Evolutionary conservation across 441 rosid genomes (phyloP).

Genomic region (Jatropha multifida): DNA sequence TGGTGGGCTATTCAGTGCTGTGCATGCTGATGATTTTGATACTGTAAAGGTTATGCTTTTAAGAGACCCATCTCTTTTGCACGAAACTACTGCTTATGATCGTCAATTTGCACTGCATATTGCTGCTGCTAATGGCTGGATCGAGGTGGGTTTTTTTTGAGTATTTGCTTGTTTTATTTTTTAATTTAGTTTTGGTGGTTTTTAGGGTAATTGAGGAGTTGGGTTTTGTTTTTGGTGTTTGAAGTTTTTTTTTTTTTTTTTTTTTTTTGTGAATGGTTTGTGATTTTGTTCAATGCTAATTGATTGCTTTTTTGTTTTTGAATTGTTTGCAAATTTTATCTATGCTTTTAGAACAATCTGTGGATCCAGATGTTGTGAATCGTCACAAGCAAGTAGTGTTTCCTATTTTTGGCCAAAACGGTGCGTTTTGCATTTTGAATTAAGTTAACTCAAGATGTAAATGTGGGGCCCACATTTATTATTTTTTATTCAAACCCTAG

Average conservation of each 20-base stretch:
- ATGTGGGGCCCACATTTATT: no score
- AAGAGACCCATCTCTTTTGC: conserved; percentile 52
- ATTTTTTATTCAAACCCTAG: no score
- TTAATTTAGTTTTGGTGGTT: conserved; percentile 14
- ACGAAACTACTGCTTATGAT: conserved; percentile 61
- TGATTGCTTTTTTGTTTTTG: conserved; percentile 13
- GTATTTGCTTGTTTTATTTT: conserved; percentile 13
- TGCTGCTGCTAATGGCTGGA: conserved; percentile 96
- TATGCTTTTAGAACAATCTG: conserved; percentile 63
- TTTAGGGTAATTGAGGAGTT: background rate
- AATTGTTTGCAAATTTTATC: conserved; percentile 57
- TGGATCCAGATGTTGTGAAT: conserved; percentile 79
- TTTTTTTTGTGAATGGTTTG: conserved; percentile 7
- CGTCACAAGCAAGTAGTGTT: conserved; percentile 79
- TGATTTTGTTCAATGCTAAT: conserved; percentile 12
- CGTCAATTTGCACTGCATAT: conserved; percentile 82
- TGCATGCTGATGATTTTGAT: conserved; percentile 62
- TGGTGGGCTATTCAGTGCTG: conserved; percentile 64
- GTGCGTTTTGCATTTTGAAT: no score
- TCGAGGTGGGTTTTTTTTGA: conserved; percentile 55
- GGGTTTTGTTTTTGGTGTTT: background rate
- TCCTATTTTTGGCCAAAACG: background rate
- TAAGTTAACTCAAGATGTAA: no score
- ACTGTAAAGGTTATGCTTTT: conserved; percentile 43
- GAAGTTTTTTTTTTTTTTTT: background rate